Evolutionary conservation across 2,329 filamentous ascomycete genomes (phyloP).

Genomic region (Trichoderma sp.): DNA sequence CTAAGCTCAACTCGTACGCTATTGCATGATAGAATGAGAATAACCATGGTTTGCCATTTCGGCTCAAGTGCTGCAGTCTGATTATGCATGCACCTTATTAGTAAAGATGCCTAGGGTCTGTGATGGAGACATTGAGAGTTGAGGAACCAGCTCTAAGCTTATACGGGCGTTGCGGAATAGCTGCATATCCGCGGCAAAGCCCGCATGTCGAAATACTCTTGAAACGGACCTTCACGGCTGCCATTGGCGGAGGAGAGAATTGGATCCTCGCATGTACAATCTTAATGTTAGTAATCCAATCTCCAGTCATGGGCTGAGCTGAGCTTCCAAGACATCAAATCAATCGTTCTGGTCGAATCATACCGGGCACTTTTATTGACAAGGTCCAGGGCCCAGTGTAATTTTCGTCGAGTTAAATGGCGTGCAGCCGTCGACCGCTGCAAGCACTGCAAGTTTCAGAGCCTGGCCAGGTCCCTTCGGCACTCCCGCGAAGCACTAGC

Average conservation of each 20-base stretch:
- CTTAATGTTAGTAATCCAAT: neutral
- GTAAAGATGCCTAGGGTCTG: neutral
- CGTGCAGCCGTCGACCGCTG: conserved; percentile 7
- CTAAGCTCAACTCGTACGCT: neutral
- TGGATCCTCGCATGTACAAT: neutral
- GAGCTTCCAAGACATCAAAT: neutral
- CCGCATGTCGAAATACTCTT: neutral
- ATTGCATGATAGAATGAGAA: neutral
- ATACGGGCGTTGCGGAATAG: neutral
- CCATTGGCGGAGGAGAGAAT: neutral
- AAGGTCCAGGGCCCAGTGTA: neutral
- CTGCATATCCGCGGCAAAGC: neutral
- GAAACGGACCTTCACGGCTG: neutral
- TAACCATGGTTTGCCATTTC: neutral
- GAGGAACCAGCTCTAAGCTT: neutral
- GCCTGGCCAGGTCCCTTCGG: neutral
- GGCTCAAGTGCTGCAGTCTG: neutral
- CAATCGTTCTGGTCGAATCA: neutral
- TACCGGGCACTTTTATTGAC: neutral
- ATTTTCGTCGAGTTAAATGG: neutral
- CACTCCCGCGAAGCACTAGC: conserved; percentile 1
- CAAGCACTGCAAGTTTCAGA: conserved; percentile 4
- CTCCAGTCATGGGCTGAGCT: neutral
- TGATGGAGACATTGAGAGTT: neutral
- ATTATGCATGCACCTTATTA: neutral